Base-by-base conservation (phyloP, 371 early-diverging fungal species). In the Syncephalastrum contaminatum region DNA sequence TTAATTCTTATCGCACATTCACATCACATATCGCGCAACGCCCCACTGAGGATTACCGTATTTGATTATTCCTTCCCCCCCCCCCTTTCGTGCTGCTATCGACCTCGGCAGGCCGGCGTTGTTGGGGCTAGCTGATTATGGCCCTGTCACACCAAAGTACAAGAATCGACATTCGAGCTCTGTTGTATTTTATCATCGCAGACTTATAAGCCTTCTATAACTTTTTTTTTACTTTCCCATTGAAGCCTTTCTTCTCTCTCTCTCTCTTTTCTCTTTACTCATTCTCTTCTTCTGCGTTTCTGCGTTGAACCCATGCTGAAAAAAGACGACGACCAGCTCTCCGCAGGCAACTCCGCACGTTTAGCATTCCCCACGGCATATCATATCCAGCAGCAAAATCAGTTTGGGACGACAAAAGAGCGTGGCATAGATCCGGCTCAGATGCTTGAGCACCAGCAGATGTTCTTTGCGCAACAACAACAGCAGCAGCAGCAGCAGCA, bases 351-450 rank as follows among this genome's bases (percentile, higher is more conserved):
- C 47, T 27, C 51, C 54, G 43, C 57, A 24, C 59, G 56, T 13
- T 48, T 66, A 12, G 42, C 56, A 1, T 46, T 62, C 39, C 63
- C 67, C 6, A 62, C 67, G 5, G 13, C 62, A 25, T 67, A 67
- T 43, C 67, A 67, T 42, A 18, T 67, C 8, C 66, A 66, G 20
- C 62, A 62, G 48, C 53, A 54, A 53, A 60, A 30, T 54, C 51
- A 42, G 56, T 16, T 45, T 64, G 13, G 59, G 56, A 48, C 56
- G 57, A 6, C 48, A 56, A 30, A 30, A 27, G 24, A 47, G 16
- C 44, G 43, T 30, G 60, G 54, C 6, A 24, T 50, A 5, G 54
- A 62, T 14, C 53, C 55, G n/a, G 52, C 55, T 18, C 59, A 62
- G 30, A 52, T 55, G 15, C 42, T 59, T 22, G 56, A 64, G 14